Evolutionary conservation across 495 filamentous ascomycete genomes (phyloP), one percentile per base, ranked within the genome.

Genomic region (Hyaloscypha variabilis): DNA sequence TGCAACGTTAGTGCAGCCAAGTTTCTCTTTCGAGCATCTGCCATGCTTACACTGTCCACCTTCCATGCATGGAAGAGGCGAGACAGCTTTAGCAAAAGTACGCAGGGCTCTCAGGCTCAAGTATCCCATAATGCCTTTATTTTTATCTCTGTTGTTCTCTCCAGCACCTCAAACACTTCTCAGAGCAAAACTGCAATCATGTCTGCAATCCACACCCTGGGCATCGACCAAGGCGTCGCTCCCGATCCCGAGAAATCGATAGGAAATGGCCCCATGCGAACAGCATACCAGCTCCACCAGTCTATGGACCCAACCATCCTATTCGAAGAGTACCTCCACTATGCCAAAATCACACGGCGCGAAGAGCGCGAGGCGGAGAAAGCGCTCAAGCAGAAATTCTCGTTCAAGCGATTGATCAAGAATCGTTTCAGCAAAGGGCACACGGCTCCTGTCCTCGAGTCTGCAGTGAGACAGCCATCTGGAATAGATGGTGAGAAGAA

Each of bases 261-360:
- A 34, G 49, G 23, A n/a, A n/a, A 21, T 21, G 23, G 49, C 6
- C 19, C 1, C 19, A 24, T 51, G 19, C 19, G 19, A 6, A 51
- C 49, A 51, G 49, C 23, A 21, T n/a, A n/a, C 49, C 1, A n/a
- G 23, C 1, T 51, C 19, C 49, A 51, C 3, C 49, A 21, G 23
- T n/a, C 49, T 17, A 5, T 21, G 19, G 49, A 51, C 49, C 30
- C 31, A 11, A 60, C 19, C 23, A 23, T 60, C 14, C 31, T 24
- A 17, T 50, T 60, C 39, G 58, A 60, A 34, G 58, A 60, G 31
- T 60, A 60, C 17, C 58, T 60, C 14, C 36, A 60, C n/a, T 60
- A 50, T 25, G 58, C 58, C 11, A 60, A 46, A 19, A 60, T 46
- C 28, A 51, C 49, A 17, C 49, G 49, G 6, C 19, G 19, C 8